Conservation (phyloP, 2,329 filamentous ascomycete species). For the Curvularia spicifera region DNA sequence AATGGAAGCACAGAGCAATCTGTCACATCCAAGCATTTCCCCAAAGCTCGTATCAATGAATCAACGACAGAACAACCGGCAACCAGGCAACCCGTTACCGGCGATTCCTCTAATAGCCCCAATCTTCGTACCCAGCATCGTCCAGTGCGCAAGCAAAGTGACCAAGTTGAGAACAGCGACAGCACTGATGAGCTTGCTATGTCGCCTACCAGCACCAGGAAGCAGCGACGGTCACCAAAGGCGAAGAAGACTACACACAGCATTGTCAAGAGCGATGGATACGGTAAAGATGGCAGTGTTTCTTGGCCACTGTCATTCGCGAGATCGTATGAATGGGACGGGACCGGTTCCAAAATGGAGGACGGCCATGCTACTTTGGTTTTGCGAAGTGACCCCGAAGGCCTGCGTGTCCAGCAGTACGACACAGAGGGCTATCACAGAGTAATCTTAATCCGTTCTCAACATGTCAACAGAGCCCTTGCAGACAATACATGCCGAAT, state of each 20-base stretch:
- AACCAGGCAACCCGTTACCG: background rate
- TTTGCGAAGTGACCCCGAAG: slow-evolving; percentile 3
- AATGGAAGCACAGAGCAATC: background rate
- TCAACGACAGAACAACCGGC: slow-evolving; percentile 18
- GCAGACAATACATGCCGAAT: slow-evolving; percentile 29
- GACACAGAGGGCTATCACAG: slow-evolving; percentile 4
- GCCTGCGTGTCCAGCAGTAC: slow-evolving; percentile 10
- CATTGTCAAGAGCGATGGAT: slow-evolving; percentile 3
- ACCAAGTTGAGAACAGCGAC: slow-evolving; percentile 4
- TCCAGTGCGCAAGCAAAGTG: slow-evolving; percentile 3
- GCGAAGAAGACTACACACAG: slow-evolving; percentile 4
- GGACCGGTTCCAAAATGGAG: background rate
- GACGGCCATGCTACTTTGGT: slow-evolving; percentile 7
- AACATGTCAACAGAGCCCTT: slow-evolving; percentile 18
- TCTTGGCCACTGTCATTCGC: slow-evolving; percentile 29
- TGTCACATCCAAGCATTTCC: slow-evolving; percentile 22
- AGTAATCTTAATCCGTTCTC: slow-evolving; percentile 12
- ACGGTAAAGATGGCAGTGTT: background rate
- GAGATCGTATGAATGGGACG: slow-evolving; percentile 21
- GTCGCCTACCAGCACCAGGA: background rate
- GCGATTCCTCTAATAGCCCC: background rate
- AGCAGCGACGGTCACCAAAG: slow-evolving; percentile 8
- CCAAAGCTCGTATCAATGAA: slow-evolving; percentile 33
- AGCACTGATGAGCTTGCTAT: slow-evolving; percentile 31
- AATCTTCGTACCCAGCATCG: slow-evolving; percentile 25